phyloP scores from a whole-genome alignment of 495 filamentous ascomycete genomes.

The Hypomontagnella submonticulosa region DNA sequence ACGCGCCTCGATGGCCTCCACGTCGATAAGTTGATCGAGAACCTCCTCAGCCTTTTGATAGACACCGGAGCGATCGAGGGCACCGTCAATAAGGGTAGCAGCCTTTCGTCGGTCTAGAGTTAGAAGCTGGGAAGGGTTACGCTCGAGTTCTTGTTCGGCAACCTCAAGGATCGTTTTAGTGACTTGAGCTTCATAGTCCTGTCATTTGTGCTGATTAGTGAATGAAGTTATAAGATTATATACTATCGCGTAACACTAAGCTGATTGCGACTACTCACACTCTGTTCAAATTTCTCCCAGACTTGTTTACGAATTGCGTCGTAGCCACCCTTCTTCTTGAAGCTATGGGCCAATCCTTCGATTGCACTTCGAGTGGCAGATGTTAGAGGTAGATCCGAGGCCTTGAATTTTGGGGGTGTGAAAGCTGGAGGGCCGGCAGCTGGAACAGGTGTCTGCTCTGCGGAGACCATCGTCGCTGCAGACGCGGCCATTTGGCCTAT shows the following conservation, averaged over 20 bases:
- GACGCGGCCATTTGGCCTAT: slow-evolving; percentile 41
- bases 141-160: slow-evolving; percentile 83
- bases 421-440: slow-evolving; percentile 51
- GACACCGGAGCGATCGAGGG: slow-evolving; percentile 81
- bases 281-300: slow-evolving; percentile 81
- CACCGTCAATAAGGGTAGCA: slow-evolving; percentile 85
- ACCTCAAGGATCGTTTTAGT: slow-evolving; percentile 73
- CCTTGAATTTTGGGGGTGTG: slow-evolving; percentile 78
- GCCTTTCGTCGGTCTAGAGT: slow-evolving; percentile 83
- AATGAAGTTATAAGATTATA: neutral
- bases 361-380: slow-evolving; percentile 78
- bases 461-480: slow-evolving; percentile 55
- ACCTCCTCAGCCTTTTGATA: slow-evolving; percentile 78
- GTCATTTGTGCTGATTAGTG: slow-evolving; percentile 18
- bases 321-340: slow-evolving; percentile 92
- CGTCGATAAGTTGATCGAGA: slow-evolving; percentile 74
- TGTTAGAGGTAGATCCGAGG: slow-evolving; percentile 82
- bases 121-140: slow-evolving; percentile 75
- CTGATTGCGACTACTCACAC: slow-evolving; percentile 62
- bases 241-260: neutral
- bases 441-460: slow-evolving; percentile 51
- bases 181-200: slow-evolving; percentile 77
- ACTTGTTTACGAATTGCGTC: slow-evolving; percentile 83
- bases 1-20: slow-evolving; percentile 71
- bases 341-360: slow-evolving; percentile 79